Evolutionary conservation across 192 early-diverging fungal genomes (phyloP).

Genomic region (Dissophora globulifera): DNA sequence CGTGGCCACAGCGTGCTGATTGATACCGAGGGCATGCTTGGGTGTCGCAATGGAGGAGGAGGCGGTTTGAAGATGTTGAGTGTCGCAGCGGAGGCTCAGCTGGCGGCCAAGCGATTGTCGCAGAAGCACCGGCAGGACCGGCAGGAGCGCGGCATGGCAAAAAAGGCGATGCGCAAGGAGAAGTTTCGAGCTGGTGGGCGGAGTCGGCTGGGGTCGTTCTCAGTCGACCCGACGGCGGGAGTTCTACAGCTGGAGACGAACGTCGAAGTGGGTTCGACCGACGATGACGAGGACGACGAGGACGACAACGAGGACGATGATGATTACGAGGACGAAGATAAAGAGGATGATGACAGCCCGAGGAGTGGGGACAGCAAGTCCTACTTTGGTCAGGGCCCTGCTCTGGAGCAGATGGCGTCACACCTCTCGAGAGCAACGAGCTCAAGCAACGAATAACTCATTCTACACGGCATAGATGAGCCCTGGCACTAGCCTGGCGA

Average conservation of each 20-base stretch:
- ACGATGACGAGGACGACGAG: constrained; percentile 2
- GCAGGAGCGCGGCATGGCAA: constrained; percentile 8
- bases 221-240: constrained; percentile 17
- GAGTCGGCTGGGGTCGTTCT: constrained; percentile 20
- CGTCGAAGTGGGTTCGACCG: neutral
- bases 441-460: too few species aligned
- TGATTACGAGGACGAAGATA: constrained; percentile 2
- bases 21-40: constrained; percentile 21
- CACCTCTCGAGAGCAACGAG: too few species aligned
- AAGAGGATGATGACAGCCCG: too few species aligned
- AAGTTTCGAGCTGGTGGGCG: constrained; percentile 16
- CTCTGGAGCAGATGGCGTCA: too few species aligned
- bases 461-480: too few species aligned
- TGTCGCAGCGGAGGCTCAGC: constrained; percentile 7
- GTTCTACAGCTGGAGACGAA: neutral
- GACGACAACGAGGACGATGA: constrained; percentile 11
- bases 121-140: constrained; percentile 8
- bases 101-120: neutral
- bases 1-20: constrained; percentile 15
- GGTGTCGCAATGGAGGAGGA: constrained; percentile 36
- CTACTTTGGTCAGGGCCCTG: too few species aligned
- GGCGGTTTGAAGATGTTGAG: constrained; percentile 40
- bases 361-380: too few species aligned
- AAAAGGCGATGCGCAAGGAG: constrained; percentile 8
- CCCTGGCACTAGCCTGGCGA: too few species aligned